Evolutionary conservation across 2,329 filamentous ascomycete genomes (phyloP).

Genomic region (Diaporthe velutina): DNA sequence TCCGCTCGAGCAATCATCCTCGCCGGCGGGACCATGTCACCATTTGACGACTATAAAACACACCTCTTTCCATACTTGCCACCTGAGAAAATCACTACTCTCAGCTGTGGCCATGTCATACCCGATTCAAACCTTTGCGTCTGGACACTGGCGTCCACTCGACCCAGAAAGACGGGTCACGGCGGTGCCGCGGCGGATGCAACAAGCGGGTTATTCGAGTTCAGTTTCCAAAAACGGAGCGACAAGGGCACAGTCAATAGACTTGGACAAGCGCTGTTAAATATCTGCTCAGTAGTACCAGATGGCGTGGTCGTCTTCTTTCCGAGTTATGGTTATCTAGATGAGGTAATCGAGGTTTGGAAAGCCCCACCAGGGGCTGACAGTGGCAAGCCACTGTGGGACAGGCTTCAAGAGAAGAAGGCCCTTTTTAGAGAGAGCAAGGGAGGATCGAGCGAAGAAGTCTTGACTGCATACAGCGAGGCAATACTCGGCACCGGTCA

Average conservation of each 20-base stretch:
- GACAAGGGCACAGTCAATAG: slow-evolving; percentile 78
- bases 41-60: slow-evolving; percentile 89
- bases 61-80: slow-evolving; percentile 86
- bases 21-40: slow-evolving; percentile 97
- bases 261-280: slow-evolving; percentile 79
- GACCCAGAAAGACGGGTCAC: slow-evolving; percentile 45
- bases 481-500: slow-evolving; percentile 69
- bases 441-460: slow-evolving; percentile 72
- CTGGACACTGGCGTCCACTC: slow-evolving; percentile 71
- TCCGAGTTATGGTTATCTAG: slow-evolving; percentile 92
- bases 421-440: slow-evolving; percentile 71
- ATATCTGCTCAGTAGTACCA: slow-evolving; percentile 79
- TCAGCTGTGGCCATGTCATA: slow-evolving; percentile 96
- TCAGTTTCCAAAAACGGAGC: slow-evolving; percentile 84
- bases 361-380: slow-evolving; percentile 48
- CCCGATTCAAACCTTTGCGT: slow-evolving; percentile 85
- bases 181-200: slow-evolving; percentile 51
- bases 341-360: slow-evolving; percentile 78
- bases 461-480: slow-evolving; percentile 79
- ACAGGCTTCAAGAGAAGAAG: slow-evolving; percentile 70
- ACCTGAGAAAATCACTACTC: slow-evolving; percentile 75
- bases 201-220: slow-evolving; percentile 72
- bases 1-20: slow-evolving; percentile 89
- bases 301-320: slow-evolving; percentile 97
- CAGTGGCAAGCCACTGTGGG: slow-evolving; percentile 65